Percentiles rank a stretch among this genome's conserved stretches.
phyloP scores from a whole-genome alignment of 169 alveolate species.

The Eimeria brunetti region DNA sequence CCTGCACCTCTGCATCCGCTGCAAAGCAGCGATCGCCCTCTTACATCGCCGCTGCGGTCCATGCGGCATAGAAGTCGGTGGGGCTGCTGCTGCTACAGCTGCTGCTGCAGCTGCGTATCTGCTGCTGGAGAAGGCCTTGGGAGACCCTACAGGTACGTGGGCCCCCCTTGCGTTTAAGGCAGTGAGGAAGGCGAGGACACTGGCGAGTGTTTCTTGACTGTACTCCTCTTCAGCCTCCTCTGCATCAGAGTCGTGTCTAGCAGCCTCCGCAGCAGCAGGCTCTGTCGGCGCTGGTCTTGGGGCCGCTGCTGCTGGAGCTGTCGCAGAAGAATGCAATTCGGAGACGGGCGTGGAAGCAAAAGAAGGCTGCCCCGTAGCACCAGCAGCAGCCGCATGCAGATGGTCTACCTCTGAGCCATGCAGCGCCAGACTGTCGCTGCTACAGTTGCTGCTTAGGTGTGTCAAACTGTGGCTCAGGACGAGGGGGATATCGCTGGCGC shows the following conservation, averaged over 20 bases:
- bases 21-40: constrained; percentile 20
- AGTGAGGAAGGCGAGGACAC: not conserved
- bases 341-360: constrained; percentile 27
- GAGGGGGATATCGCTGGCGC: not conserved
- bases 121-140: not conserved
- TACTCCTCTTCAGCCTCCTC: constrained; percentile 44
- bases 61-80: not conserved
- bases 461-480: constrained; percentile 32
- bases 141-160: not conserved
- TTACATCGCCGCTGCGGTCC: constrained; percentile 20
- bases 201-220: not conserved
- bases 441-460: constrained; percentile 58
- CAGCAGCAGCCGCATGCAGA: constrained; percentile 5
- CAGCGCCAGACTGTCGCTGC: constrained; percentile 31
- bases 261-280: constrained; percentile 33
- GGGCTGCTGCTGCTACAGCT: constrained; percentile 9
- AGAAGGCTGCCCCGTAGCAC: not conserved
- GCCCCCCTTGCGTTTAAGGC: constrained; percentile 6
- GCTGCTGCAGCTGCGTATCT: constrained; percentile 18
- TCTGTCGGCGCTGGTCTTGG: constrained; percentile 33
- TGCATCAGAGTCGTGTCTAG: not conserved
- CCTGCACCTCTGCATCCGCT: constrained; percentile 36
- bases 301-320: constrained; percentile 15
- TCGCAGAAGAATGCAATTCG: not conserved
- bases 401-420: constrained; percentile 16